Evolutionary conservation across 139 green algal species (phyloP).

Genomic region (Chlamydomonas sp.): DNA sequence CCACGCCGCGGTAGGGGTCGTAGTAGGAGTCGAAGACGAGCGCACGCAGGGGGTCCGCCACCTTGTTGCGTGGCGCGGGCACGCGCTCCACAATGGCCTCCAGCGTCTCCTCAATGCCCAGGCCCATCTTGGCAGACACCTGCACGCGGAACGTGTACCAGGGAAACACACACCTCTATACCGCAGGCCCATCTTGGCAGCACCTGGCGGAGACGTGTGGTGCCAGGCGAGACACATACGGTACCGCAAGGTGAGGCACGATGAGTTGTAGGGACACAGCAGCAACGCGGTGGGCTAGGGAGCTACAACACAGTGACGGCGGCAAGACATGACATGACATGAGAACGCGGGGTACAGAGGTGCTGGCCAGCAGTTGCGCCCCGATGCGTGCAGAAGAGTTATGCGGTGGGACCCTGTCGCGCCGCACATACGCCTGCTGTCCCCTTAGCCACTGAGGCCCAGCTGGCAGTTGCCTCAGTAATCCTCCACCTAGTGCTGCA

Average conservation of each 20-base stretch:
- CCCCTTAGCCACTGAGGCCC: no score
- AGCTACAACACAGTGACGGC: no score
- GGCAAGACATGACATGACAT: no score
- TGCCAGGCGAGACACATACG: not conserved
- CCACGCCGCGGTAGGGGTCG: conserved; percentile 84
- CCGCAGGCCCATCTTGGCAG: no score
- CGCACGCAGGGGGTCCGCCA: conserved; percentile 74
- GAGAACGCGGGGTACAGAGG: no score
- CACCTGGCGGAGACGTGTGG: no score
- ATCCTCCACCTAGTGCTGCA: not conserved
- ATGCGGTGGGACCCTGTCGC: not conserved
- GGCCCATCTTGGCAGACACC: conserved; percentile 64
- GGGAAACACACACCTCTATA: not conserved
- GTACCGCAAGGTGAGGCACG: not conserved
- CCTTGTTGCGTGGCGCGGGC: conserved; percentile 80
- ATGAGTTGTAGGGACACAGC: no score
- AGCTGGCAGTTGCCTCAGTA: not conserved
- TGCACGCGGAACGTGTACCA: not conserved
- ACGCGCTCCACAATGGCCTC: conserved; percentile 89
- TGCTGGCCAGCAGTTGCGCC: no score
- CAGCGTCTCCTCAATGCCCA: conserved; percentile 94
- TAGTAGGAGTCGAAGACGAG: conserved; percentile 99
- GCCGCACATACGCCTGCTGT: no score
- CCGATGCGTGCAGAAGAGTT: not conserved
- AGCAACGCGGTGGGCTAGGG: no score